Evolutionary conservation across 306 rosid species (phyloP).

Genomic region (Bauhinia variegata): DNA sequence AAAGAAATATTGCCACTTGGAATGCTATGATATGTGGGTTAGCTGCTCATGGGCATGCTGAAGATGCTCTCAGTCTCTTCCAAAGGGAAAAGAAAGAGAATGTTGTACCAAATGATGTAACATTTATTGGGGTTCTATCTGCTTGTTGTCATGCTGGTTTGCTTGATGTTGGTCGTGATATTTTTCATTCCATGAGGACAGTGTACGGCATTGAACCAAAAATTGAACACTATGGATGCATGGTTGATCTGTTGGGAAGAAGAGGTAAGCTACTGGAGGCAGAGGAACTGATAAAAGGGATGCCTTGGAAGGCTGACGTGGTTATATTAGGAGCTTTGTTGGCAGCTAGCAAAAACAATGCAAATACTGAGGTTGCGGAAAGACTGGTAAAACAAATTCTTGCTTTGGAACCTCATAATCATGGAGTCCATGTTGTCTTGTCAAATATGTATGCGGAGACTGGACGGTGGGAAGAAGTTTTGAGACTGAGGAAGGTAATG

Average conservation of each 20-base stretch:
- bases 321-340: conserved; percentile 54
- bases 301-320: conserved; percentile 53
- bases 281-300: conserved; percentile 41
- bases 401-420: conserved; percentile 50
- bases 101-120: conserved; percentile 47
- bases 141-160: conserved; percentile 60
- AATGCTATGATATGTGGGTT: conserved; percentile 57
- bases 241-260: conserved; percentile 57
- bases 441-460: conserved; percentile 63
- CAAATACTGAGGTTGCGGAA: conserved; percentile 52
- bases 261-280: conserved; percentile 50
- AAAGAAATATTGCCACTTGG: conserved; percentile 52
- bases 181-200: conserved; percentile 44
- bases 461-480: conserved; percentile 55
- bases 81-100: conserved; percentile 37
- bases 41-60: conserved; percentile 47
- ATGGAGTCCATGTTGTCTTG: conserved; percentile 50
- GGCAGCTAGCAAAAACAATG: conserved; percentile 49
- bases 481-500: conserved; percentile 51
- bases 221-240: conserved; percentile 57
- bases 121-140: conserved; percentile 50
- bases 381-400: conserved; percentile 47
- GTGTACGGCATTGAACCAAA: conserved; percentile 50
- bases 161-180: conserved; percentile 40
- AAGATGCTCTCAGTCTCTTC: conserved; percentile 45